Evolutionary conservation across 2,329 filamentous ascomycete species (phyloP), one percentile per base, ranked within the genome.

Genomic region (Botryosphaeria agaves): DNA sequence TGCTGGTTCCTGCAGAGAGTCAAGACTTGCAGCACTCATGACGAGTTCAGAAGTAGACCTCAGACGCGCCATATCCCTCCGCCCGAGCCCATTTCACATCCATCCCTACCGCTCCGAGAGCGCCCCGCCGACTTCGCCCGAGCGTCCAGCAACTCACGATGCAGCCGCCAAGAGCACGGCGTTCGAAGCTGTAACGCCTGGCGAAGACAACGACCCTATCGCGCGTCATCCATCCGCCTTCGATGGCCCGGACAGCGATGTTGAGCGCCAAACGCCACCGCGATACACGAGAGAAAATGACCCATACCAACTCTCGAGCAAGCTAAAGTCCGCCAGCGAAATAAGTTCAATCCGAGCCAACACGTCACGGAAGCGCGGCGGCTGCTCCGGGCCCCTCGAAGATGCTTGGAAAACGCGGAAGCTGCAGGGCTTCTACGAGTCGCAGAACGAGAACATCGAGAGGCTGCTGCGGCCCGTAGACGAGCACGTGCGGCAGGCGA

Each of bases 381-480:
- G 59, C 36, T 62, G 45, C 46, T n/a, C n/a, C n/a, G 52, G 53
- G 2, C 55, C 61, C 7, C 45, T 64, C 9, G 56, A 55, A 34
- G 55, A 49, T 18, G 52, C 49, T n/a, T 36, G 52, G 38, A 45
- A 55, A 39, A 52, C 66, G 9, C 64, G 59, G 39, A 74, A 69
- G 45, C 51, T 95, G 11, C 68, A 79, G 45, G 69, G 72, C 30
- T 95, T 94, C 59, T 95, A 95, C 62, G 70, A 82, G 49, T 66
- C 66, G 18, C 87, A 98, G 50, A 98, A 98, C 50, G 81, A 85
- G 51, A 85, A 82, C 43, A 98, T 98, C 41, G 73, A 93, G 58
- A 72, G 82, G 7, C 69, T 94, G 56, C 65, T 95, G 40, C 94
- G 93, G 58, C 76, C 80, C 3, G 87, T 95, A 2, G 83, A 93